Evolutionary conservation across 2,329 filamentous ascomycete species (phyloP), one percentile per base, ranked within the genome.

Genomic region (Rhinocladiella similis): DNA sequence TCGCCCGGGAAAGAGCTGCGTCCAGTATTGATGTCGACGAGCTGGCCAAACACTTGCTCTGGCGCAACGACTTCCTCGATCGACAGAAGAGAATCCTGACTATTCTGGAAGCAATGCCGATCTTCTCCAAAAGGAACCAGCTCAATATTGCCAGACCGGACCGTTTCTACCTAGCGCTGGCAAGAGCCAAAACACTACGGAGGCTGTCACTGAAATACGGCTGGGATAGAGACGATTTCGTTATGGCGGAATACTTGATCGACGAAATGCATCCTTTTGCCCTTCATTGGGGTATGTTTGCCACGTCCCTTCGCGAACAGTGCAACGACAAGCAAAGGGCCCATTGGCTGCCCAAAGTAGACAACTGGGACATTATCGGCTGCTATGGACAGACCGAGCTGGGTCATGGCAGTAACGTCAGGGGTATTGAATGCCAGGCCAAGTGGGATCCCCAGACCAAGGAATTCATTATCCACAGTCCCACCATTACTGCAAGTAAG

Each of bases 231-330:
- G 74, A 77, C 16, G 78, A 81, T 50, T 73, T 75, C 51, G 70
- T 71, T 38, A 80, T 81, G 73, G 74, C 75, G 0, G 73, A 75
- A 60, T 80, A 81, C 62, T 70, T 81, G 4, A 74, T 75, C 36
- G 78, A 81, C 54, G 78, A 81, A 64, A 77, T 80, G 54, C 75
- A 71, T 38, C 78, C 78, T 3, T 81, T 77, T 62, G 75, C 77
- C 65, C 69, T 82, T 47, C 78, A 81, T 55, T 72, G 74, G 65
- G 69, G 70, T 49, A 80, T 81, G 78, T 80, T 80, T 59, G 68
- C 73, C 63, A 74, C 75, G 5, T 80, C 78, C 16, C 68, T 80
- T 22, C 68, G 72, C 45, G 77, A 80, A 62, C 78, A 81, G 63
- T 77, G 67, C 1, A 75, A 69, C 49, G 71, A 77, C 19, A 70